A percentile compares a stretch with the other conserved stretches of the same genome.
Evolutionary conservation across 352 stramenopile genomes (phyloP).

Genomic region (Phytophthora aleatoria): DNA sequence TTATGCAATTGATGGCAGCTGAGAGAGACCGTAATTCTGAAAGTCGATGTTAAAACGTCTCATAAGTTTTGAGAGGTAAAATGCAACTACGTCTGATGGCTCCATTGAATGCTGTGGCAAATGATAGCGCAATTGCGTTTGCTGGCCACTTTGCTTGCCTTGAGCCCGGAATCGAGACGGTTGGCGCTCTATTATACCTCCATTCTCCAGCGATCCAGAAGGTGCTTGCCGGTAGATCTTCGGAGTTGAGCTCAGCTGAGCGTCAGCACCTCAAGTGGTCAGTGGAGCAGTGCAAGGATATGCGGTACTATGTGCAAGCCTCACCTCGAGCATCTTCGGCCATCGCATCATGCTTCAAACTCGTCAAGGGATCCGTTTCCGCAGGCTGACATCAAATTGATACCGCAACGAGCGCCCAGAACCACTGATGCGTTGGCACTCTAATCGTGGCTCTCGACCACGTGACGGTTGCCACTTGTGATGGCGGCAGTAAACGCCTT

Average conservation of each 20-base stretch:
- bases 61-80: conserved; percentile 3
- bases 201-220: not conserved
- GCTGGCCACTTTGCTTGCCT: conserved; percentile 29
- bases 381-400: conserved; percentile 4
- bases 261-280: conserved; percentile 4
- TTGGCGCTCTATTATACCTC: conserved; percentile 6
- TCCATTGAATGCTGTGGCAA: conserved; percentile 9
- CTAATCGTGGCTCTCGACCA: not conserved
- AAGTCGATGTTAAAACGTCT: conserved; percentile 11
- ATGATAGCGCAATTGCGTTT: conserved; percentile 18
- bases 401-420: not conserved
- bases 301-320: no score
- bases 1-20: conserved; percentile 9
- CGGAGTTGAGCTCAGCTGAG: conserved; percentile 8
- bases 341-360: not conserved
- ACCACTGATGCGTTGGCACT: not conserved
- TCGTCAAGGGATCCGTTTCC: conserved; percentile 21
- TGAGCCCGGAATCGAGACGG: conserved; percentile 25
- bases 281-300: not conserved
- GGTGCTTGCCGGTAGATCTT: not conserved
- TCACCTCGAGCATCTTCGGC: not conserved
- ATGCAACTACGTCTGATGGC: conserved; percentile 18
- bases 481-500: not conserved
- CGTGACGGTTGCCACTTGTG: conserved; percentile 7
- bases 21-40: conserved; percentile 4